Evolutionary conservation across 2,329 filamentous ascomycete genomes (phyloP), one percentile per base, ranked within the genome.

Genomic region (Beauveria medogensis): DNA sequence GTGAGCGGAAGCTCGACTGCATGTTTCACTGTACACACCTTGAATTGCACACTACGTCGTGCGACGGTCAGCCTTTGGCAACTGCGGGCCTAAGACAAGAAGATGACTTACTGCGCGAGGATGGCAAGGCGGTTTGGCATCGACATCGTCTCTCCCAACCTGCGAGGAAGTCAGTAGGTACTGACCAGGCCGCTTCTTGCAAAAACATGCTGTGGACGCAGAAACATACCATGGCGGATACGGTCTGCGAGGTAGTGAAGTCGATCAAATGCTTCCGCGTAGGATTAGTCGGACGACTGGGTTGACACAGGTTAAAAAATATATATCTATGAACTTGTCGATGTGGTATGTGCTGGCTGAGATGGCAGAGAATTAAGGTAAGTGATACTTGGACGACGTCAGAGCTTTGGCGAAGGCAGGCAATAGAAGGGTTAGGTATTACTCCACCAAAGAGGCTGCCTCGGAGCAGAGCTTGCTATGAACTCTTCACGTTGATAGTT

Each of bases 11-110:
- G 16, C 22, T 20, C 22, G 3, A 28, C 10, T 62, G n/a, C 37
- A n/a, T 30, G n/a, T 26, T 16, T 54, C 8, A 16, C 54, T 22
- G 24, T 34, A 22, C 63, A 18, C 69, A 94, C 92, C 84, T 83
- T 97, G 92, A 63, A 97, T 96, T 9, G 90, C 91, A 75, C 92
- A 97, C 89, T 92, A 63, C 3, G 34, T 41, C 10, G 30, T 91
- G 64, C 3, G 37, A 43, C 7, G 28, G 53, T 69, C 44, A 64
- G 57, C 10, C n/a, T 20, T 28, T 26, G 28, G 22, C 14, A 51
- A 53, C 26, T 14, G 7, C 12, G 10, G 7, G 16, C 30, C n/a
- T 20, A 22, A 22, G 43, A 14, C 12, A 55, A n/a, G 40, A 53
- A 55, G 20, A 63, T 12, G 5, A 70, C 87, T 73, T 76, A 92